Base-by-base conservation (phyloP, 140 eudicot genomes). In the Artemisia princeps region DNA sequence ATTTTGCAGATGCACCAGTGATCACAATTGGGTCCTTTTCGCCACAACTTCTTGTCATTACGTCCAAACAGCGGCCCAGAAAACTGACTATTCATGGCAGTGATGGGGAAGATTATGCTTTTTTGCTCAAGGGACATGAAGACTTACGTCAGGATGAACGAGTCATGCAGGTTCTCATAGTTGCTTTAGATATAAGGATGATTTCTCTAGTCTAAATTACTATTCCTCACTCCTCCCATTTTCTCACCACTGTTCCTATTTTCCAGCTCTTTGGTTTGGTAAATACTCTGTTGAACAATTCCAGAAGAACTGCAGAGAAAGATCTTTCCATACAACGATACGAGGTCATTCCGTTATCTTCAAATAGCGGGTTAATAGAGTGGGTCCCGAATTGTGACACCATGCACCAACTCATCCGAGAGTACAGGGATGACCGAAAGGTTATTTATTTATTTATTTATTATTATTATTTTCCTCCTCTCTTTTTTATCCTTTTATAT, bases 351-450 rank as follows among this genome's bases (percentile, higher is more conserved):
- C 98, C 98, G 14, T 83, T 92, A 62, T 80, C 96, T 72, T 95
- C 98, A 57, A 92, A 92, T 74, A 92, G 96, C 73, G 98, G 98
- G 59, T 74, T 92, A 59, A 92, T 92, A 61, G 98, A 60, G 65
- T 92, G 98, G 98, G 96, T 86, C 58, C 98, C 98, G 1, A 80
- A 92, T 72, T 92, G 98, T 71, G 98, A 92, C 81, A 92, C 98
- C 65, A 73, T 92, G 72, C 98, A 92, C 72, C 94, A 88, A 33
- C 98, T 92, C 76, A 92, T 92, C 67, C 82, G 92, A 56, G 98
- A 92, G 77, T 92, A 92, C 62, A 86, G 98, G 83, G 98, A 92
- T 70, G 96, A 90, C 56, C 85, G 96, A 28, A 92, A 88, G 98
- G 96, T 92, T 65, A 24, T 68, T 59, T 49, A 33, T n/a, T 1